Conservation (phyloP, 208 protist species). For the Blastocrithidia nonstop region DNA sequence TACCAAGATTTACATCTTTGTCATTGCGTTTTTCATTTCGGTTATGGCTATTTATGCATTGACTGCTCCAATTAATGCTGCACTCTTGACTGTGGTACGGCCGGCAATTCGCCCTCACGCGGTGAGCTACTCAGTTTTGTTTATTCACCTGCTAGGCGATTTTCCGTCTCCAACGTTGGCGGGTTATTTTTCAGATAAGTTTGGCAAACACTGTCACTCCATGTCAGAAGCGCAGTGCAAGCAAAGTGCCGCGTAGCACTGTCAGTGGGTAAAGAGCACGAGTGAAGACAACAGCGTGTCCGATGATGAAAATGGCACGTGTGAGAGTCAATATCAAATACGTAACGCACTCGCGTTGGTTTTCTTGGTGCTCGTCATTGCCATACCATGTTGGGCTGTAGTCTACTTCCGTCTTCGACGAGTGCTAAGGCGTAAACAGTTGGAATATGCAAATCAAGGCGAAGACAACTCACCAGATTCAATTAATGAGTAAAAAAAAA, state of each 20-base stretch:
- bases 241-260: no score
- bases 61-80: conserved; percentile 66
- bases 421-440: background rate
- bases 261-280: no score
- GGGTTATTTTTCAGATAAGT: conserved; percentile 44
- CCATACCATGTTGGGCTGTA: conserved; percentile 31
- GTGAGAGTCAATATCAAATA: conserved; percentile 33
- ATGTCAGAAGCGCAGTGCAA: no score
- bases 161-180: conserved; percentile 75
- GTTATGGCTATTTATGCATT: conserved; percentile 56
- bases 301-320: no score
- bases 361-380: conserved; percentile 24
- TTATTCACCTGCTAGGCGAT: conserved; percentile 79
- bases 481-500: no score
- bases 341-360: conserved; percentile 56
- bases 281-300: no score
- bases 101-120: conserved; percentile 57
- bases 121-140: conserved; percentile 70
- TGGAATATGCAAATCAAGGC: no score
- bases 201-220: conserved; percentile 26
- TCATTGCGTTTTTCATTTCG: conserved; percentile 16
- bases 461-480: no score
- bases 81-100: conserved; percentile 49
- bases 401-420: conserved; percentile 23
- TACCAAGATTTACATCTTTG: conserved; percentile 13